Percentiles rank a stretch among this genome's conserved stretches.
Conservation (phyloP, 2,329 filamentous ascomycete species). For the Plectosphaerella cucumerina region DNA sequence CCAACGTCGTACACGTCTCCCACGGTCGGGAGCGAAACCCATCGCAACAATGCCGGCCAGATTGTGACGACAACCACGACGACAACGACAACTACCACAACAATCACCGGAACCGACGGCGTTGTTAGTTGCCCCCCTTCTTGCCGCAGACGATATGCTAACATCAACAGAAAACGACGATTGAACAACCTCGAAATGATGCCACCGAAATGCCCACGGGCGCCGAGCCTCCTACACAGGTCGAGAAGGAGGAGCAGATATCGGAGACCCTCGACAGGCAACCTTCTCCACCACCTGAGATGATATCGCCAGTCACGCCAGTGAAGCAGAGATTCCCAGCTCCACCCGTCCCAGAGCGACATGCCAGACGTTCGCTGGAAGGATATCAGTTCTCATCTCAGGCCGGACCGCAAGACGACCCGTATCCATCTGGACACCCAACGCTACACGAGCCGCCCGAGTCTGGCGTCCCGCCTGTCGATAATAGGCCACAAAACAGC, state of each 20-base stretch:
- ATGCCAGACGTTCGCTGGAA: constrained; percentile 1
- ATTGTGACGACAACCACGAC: constrained; percentile 10
- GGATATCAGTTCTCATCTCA: neutral
- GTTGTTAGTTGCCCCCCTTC: neutral
- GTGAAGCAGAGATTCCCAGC: neutral
- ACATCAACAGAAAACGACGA: neutral
- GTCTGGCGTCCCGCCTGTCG: neutral
- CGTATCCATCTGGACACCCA: neutral
- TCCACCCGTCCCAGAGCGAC: neutral
- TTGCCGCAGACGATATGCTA: neutral
- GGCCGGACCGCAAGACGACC: neutral
- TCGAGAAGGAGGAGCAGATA: neutral
- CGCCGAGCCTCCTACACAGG: neutral
- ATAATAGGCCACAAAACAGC: neutral
- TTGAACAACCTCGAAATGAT: constrained; percentile 6
- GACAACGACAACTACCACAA: constrained; percentile 12
- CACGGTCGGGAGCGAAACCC: constrained; percentile 10
- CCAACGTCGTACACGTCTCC: constrained; percentile 8
- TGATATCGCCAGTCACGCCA: neutral
- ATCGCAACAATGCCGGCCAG: constrained; percentile 8
- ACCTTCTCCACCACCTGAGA: neutral
- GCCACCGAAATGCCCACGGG: constrained; percentile 2
- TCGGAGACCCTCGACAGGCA: neutral
- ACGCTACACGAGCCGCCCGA: neutral
- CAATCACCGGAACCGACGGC: constrained; percentile 9